Base-by-base conservation (phyloP, 805 yeast species). In the Wickerhamiella dianesei region DNA sequence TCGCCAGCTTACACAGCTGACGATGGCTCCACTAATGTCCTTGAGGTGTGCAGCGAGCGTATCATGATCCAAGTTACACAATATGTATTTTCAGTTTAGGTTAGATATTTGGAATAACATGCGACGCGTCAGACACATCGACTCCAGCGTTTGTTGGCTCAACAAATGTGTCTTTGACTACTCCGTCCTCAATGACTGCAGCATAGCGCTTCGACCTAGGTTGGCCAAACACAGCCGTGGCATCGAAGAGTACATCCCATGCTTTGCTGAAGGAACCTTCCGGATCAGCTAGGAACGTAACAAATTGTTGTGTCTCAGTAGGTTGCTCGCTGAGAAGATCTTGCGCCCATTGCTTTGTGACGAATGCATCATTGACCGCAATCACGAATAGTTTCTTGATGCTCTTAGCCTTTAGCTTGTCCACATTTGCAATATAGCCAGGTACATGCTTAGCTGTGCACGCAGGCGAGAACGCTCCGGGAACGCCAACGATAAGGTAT, bases 341-440 rank as follows among this genome's bases (percentile, higher is more conserved):
- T 47, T 77, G 73, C 40, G 75, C 76, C 94, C 95, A 87, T 0
- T 92, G 88, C 56, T 76, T 74, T 59, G 79, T 76, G 44, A 86
- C 95, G 63, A 87, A 87, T 2, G 92, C 74, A 61, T 87, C 96
- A 64, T 87, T 87, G 43, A 84, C 95, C 17, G 92, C 72, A 35
- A 87, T 75, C 40, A 87, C 76, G 56, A 71, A 77, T 44, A 86
- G 63, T 41, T 75, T 65, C 21, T 65, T 56, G 64, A 75, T 71
- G n/a, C 95, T 95, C 64, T 81, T 80, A 22, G 69, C 70, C 50
- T 73, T 67, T 58, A 86, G 75, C 32, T 72, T 68, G 4, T 69
- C 59, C 49, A 73, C 63, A 41, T 71, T 63, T 49, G 68, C 65
- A 57, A 84, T 58, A 63, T 73, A 84, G n/a, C 83, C 86, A 2